Evolutionary conservation across 768 basidiomycete genomes (phyloP).

Genomic region (Termitomyces sp.): DNA sequence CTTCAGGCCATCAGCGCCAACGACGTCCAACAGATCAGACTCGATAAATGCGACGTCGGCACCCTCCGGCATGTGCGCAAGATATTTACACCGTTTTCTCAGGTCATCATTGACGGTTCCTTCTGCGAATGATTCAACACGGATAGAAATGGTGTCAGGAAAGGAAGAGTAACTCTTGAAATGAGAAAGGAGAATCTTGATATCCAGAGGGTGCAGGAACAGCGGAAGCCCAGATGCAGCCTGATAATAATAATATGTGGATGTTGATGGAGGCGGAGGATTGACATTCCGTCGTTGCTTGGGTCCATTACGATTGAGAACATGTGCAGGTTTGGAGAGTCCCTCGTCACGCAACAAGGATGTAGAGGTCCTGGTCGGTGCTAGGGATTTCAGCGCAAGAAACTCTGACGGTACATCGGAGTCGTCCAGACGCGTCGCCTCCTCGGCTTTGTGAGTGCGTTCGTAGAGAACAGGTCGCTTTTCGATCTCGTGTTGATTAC

Average conservation of each 20-base stretch:
- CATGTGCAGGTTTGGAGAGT: constrained; percentile 9
- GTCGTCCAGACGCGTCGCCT: constrained; percentile 5
- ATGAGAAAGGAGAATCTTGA: constrained; percentile 84
- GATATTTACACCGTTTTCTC: constrained; percentile 92
- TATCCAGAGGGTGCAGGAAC: constrained; percentile 94
- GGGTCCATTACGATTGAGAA: constrained; percentile 35
- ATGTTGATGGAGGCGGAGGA: constrained; percentile 80
- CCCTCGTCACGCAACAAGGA: constrained; percentile 6
- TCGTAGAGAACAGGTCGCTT: constrained; percentile 30
- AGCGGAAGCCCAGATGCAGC: constrained; percentile 85
- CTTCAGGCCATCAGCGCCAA: constrained; percentile 69
- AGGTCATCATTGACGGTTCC: constrained; percentile 89
- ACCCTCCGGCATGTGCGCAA: constrained; percentile 85
- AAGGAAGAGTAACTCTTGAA: constrained; percentile 78
- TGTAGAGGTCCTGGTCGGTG: constrained; percentile 10
- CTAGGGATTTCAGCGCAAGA: constrained; percentile 35
- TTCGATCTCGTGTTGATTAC: constrained; percentile 49
- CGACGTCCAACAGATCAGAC: constrained; percentile 72
- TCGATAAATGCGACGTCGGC: constrained; percentile 94
- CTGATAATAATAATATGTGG: constrained; percentile 95
- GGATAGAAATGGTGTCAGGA: constrained; percentile 74
- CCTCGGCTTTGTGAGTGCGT: constrained; percentile 23
- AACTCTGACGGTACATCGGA: constrained; percentile 55
- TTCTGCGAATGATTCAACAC: constrained; percentile 72
- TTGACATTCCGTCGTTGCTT: constrained; percentile 76